phyloP scores from a whole-genome alignment of 2,329 filamentous ascomycete species.

The Fusarium secorum region DNA sequence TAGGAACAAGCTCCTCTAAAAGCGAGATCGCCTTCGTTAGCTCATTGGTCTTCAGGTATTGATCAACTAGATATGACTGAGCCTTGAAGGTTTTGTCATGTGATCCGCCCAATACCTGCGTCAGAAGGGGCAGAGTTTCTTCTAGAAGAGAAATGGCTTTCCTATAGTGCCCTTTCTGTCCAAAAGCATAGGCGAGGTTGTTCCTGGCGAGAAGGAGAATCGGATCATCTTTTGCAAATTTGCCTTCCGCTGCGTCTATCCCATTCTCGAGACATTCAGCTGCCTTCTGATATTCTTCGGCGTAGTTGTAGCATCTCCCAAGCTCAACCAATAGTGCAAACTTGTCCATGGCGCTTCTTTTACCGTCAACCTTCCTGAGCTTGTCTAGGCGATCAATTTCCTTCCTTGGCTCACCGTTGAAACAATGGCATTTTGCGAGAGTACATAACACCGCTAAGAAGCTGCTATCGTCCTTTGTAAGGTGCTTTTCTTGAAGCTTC shows the following conservation, averaged over 20 bases:
- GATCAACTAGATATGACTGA: no score
- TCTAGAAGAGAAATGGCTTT: fast-evolving
- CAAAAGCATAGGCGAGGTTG: not conserved
- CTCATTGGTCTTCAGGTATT: not conserved
- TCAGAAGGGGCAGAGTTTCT: fast-evolving
- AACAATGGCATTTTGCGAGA: not conserved
- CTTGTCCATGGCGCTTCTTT: fast-evolving
- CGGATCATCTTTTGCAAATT: fast-evolving
- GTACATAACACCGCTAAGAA: fast-evolving
- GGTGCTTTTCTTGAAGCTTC: fast-evolving
- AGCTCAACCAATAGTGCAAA: not conserved
- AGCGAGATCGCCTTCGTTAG: fast-evolving
- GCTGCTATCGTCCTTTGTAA: not conserved
- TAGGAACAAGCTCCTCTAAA: not conserved
- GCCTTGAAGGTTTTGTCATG: not conserved
- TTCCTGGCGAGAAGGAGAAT: fast-evolving
- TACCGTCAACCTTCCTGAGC: not conserved
- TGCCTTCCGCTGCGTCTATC: fast-evolving
- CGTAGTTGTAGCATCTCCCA: not conserved
- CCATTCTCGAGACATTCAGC: fast-evolving
- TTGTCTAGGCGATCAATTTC: not conserved
- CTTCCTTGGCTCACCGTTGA: no score
- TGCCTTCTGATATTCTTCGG: not conserved
- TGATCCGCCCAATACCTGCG: fast-evolving
- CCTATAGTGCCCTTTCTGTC: fast-evolving